Evolutionary conservation across 805 yeast species (phyloP), one percentile per base, ranked within the genome.

Genomic region (Sungouiozyma intestinalis): DNA sequence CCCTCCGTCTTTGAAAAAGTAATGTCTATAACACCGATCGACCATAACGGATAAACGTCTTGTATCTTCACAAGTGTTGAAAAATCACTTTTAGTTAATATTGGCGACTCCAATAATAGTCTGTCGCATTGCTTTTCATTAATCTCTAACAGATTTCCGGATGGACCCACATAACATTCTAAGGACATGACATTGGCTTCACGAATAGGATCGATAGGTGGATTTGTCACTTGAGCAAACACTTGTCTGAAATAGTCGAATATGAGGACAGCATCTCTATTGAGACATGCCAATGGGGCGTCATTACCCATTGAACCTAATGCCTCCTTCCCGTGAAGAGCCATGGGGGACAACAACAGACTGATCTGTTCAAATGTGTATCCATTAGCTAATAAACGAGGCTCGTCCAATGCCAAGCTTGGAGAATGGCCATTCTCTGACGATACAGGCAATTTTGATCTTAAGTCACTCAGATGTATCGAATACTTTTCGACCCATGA

Each of bases 251-350:
- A 92, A 68, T 90, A 90, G 58, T 92, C 98, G 63, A 84, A 90
- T 48, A 86, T 69, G 48, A 92, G 67, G 52, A 81, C 81, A 35
- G 98, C 97, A 65, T 87, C 94, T 60, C 85, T 90, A 33, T 95
- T 81, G 52, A 90, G 68, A 66, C 98, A 92, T 0, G 97, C 97
- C 50, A 90, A 71, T 11, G 97, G 94, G 40, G 92, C 79, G 60
- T 90, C 98, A 60, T 90, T 90, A 72, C 98, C 98, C 98, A 90
- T 90, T 16, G 97, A 88, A 15, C 98, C 97, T 41, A 90, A 72
- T 11, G 97, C 87, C 67, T 90, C 98, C 60, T 88, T 90, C 47
- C 90, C 95, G 51, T 77, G 81, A 33, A 73, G 58, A 35, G 94
- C 97, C 98, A 90, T 92, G 48, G 97, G 97, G 6, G 83, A 92